Conservation (phyloP, 1,284 basidiomycete genomes). For the Rhodotorula sp. region DNA sequence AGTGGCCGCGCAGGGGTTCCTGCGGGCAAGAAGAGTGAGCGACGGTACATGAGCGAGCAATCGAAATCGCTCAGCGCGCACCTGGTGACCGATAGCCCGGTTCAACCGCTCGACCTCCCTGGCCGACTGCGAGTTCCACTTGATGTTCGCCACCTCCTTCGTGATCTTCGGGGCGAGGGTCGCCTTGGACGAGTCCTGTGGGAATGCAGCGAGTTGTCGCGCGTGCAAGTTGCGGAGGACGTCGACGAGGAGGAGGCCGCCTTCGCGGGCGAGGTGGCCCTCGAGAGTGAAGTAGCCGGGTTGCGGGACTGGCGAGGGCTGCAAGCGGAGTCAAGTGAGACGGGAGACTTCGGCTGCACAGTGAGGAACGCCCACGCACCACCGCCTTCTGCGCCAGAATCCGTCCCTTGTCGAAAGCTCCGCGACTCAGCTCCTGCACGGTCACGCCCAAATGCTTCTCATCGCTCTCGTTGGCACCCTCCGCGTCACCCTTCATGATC, state of each 20-base stretch:
- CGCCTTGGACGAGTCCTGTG: conserved; percentile 55
- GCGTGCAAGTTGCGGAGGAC: conserved; percentile 64
- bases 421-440: conserved; percentile 55
- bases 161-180: conserved; percentile 65
- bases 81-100: conserved; percentile 73
- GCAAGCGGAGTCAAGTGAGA: conserved; percentile 48
- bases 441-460: conserved; percentile 64
- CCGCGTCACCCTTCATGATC: conserved; percentile 56
- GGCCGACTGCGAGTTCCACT: conserved; percentile 63
- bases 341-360: not conserved
- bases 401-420: conserved; percentile 52
- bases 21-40: conserved; percentile 14
- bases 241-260: conserved; percentile 68
- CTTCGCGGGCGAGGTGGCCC: conserved; percentile 62
- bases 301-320: conserved; percentile 50
- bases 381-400: conserved; percentile 48
- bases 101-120: conserved; percentile 60
- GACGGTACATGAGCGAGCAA: not conserved
- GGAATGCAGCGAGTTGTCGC: conserved; percentile 57
- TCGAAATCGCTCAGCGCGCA: conserved; percentile 44
- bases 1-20: conserved; percentile 47
- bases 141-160: conserved; percentile 57
- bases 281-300: conserved; percentile 62
- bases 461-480: conserved; percentile 57
- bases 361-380: conserved; percentile 42